A percentile compares a stretch with the other conserved stretches of the same genome.
Evolutionary conservation across 2,329 filamentous ascomycete genomes (phyloP).

Genomic region (Exophiala spinifera): DNA sequence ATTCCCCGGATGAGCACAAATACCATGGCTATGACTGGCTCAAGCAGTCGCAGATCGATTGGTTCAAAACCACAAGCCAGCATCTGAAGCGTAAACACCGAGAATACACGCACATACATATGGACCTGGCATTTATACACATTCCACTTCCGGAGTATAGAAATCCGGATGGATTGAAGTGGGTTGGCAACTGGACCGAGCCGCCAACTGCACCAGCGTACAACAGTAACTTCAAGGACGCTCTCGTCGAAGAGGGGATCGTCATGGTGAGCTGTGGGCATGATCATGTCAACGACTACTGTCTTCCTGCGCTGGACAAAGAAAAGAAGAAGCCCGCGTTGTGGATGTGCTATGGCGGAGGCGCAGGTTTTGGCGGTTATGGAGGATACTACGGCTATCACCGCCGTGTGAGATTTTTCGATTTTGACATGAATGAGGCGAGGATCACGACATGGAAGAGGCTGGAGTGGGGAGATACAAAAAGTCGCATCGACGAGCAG

Average conservation of each 20-base stretch:
- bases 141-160: slow-evolving; percentile 91
- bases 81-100: slow-evolving; percentile 72
- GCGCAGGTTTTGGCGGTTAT: slow-evolving; percentile 89
- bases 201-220: slow-evolving; percentile 80
- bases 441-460: slow-evolving; percentile 91
- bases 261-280: slow-evolving; percentile 89
- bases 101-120: slow-evolving; percentile 85
- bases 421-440: slow-evolving; percentile 87
- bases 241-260: slow-evolving; percentile 79
- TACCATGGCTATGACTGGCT: slow-evolving; percentile 97
- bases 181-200: slow-evolving; percentile 72
- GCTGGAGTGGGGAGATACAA: slow-evolving; percentile 63
- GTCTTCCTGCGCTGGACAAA: slow-evolving; percentile 60
- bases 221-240: slow-evolving; percentile 91
- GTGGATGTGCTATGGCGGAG: slow-evolving; percentile 99
- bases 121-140: slow-evolving; percentile 96
- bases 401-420: slow-evolving; percentile 81
- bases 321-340: slow-evolving; percentile 60
- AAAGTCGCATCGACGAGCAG: slow-evolving; percentile 55
- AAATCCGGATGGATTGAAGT: slow-evolving; percentile 55
- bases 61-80: slow-evolving; percentile 80
- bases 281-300: slow-evolving; percentile 97
- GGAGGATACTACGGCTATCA: slow-evolving; percentile 84
- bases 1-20: slow-evolving; percentile 82
- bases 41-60: slow-evolving; percentile 88